Evolutionary conservation across 75 land plant species (phyloP).

Genomic region (Larix kaempferi): DNA sequence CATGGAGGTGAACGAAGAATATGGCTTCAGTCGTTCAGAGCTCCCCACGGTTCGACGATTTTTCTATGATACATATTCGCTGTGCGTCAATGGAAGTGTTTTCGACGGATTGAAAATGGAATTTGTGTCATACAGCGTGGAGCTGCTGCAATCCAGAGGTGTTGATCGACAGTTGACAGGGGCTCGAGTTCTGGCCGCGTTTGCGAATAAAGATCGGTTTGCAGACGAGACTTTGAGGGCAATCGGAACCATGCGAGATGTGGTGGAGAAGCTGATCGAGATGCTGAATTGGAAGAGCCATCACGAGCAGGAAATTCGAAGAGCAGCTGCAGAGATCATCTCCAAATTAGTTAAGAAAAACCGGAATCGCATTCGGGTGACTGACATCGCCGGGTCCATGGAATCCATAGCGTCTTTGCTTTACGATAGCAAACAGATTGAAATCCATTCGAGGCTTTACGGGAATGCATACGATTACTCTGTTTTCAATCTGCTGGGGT

Average conservation of each 20-base stretch:
- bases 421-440: background rate
- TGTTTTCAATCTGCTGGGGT: conserved; percentile 8
- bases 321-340: conserved; percentile 53
- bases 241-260: conserved; percentile 4
- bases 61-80: conserved; percentile 78
- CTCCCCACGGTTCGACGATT: conserved; percentile 42
- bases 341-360: conserved; percentile 47
- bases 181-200: background rate
- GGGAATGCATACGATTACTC: background rate
- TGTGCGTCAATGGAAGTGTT: conserved; percentile 68
- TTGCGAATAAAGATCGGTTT: conserved; percentile 4
- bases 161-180: conserved; percentile 71
- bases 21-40: conserved; percentile 28
- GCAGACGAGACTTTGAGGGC: background rate
- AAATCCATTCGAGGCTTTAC: no score
- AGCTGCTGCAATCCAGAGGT: conserved; percentile 44
- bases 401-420: conserved; percentile 72
- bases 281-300: conserved; percentile 84
- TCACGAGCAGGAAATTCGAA: conserved; percentile 59
- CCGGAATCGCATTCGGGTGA: conserved; percentile 56
- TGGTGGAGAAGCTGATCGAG: conserved; percentile 70
- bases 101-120: conserved; percentile 87
- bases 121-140: conserved; percentile 57
- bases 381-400: conserved; percentile 71
- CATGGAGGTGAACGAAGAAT: conserved; percentile 41